These are phyloP conservation scores for Globisporangium cylindrosporum DNA, from an alignment of 352 stramenopile genomes.

Conservation along the genomic window DNA sequence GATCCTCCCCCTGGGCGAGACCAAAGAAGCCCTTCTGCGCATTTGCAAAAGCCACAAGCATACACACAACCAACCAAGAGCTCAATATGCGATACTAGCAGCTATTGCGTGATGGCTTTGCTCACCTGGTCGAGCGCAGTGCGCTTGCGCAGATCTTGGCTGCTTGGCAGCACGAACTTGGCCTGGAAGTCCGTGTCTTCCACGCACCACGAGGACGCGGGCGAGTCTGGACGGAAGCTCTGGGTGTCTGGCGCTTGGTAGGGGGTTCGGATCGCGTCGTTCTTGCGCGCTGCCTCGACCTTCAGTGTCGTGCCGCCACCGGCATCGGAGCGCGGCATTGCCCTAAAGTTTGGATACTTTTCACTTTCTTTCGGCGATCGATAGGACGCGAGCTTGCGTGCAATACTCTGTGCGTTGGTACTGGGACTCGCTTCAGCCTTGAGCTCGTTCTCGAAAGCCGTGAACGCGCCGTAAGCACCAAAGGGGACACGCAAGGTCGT, in stretches of 20 bases:
- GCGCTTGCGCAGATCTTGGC: constrained; percentile 56
- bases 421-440: neutral
- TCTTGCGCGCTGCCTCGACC: constrained; percentile 39
- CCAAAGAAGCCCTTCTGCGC: constrained; percentile 49
- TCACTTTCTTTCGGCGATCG: constrained; percentile 21
- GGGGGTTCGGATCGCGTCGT: constrained; percentile 40
- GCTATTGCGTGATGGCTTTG: neutral
- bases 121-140: constrained; percentile 54
- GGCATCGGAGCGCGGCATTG: constrained; percentile 22
- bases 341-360: constrained; percentile 27
- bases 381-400: constrained; percentile 19
- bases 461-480: constrained; percentile 9
- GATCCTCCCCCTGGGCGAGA: constrained; percentile 29
- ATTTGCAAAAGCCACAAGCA: neutral
- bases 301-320: constrained; percentile 26
- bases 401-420: constrained; percentile 1
- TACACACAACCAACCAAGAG: neutral
- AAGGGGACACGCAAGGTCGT: constrained; percentile 12
- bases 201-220: constrained; percentile 23
- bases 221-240: constrained; percentile 34
- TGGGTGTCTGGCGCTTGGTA: constrained; percentile 48
- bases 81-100: neutral
- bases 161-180: constrained; percentile 64
- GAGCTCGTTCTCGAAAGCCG: constrained; percentile 10
- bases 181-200: constrained; percentile 47